Evolutionary conservation across 2,329 filamentous ascomycete genomes (phyloP), one percentile per base, ranked within the genome.

Genomic region (Fusarium euwallaceae): DNA sequence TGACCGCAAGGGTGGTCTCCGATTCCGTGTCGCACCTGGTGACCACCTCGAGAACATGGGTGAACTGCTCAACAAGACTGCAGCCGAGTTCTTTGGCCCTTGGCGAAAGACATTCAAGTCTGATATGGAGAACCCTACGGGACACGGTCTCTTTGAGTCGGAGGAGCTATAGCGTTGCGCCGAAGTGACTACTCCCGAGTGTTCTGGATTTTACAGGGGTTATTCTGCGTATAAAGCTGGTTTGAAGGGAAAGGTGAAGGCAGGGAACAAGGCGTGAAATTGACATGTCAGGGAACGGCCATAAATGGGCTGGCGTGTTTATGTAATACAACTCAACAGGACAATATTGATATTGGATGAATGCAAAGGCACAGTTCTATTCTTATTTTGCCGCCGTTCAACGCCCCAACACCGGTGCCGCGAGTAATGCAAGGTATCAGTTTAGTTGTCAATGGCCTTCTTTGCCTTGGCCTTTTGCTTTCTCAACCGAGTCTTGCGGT

Each of bases 41-140:
- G 89, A 90, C 27, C 97, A 99, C 85, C 98, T 99, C 95, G 85
- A 92, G 71, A 85, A 98, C 71, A 84, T 86, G 0, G 90, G 94
- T 12, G 86, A 93, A 76, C 82, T 92, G 34, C 81, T 98, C 79
- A 88, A 85, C 69, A 86, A 90, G 58, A 88, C 91, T 4, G 95
- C 97, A 78, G 82, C 82, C 61, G 88, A 90, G 76, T 95, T 91
- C 78, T 93, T 93, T 79, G 91, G 92, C 4, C 88, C 88, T 0
- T 80, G 82, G 65, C 83, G 83, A 65, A 84, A 83, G 78, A 81
- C 76, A 51, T 86, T 85, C 56, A 56, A 61, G 36, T 67, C 79
- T 4, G 79, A 75, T 20, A 51, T 61, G 36, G 56, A 79, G 61
- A 65, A 76, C 43, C 61, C 71, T 12, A 56, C 32, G 17, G 43